phyloP scores from a whole-genome alignment of 192 early-diverging fungal genomes.

The Mortierella alpina region DNA sequence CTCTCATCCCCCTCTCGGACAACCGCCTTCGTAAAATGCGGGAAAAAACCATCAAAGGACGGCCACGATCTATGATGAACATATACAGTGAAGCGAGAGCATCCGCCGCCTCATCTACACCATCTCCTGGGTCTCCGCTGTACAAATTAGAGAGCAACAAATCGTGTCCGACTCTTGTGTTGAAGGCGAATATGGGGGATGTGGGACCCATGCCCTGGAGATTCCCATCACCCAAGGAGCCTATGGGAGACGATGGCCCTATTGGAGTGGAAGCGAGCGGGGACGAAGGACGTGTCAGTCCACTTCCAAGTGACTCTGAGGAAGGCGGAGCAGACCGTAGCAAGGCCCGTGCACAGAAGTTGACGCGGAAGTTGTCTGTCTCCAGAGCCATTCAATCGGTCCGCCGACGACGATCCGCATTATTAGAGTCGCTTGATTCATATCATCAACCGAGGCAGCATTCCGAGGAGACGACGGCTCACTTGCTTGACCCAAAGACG shows the following conservation, averaged over 20 bases:
- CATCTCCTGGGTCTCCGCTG: not conserved
- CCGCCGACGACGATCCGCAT: not conserved
- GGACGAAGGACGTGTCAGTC: too few species aligned
- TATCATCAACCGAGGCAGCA: too few species aligned
- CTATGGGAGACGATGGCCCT: too few species aligned
- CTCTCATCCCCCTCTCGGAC: slow-evolving; percentile 15
- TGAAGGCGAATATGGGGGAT: slow-evolving; percentile 6
- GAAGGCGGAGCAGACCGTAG: too few species aligned
- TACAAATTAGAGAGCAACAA: slow-evolving; percentile 15
- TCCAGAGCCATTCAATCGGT: slow-evolving; percentile 6
- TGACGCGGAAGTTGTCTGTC: not conserved
- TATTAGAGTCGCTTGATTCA: not conserved
- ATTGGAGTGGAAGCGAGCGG: too few species aligned
- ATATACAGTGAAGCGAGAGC: not conserved
- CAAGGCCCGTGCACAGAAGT: not conserved
- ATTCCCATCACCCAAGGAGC: not conserved
- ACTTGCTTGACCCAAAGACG: too few species aligned
- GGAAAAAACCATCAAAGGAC: slow-evolving; percentile 6
- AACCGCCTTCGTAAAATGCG: slow-evolving; percentile 10
- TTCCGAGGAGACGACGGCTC: too few species aligned
- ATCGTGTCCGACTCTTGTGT: slow-evolving; percentile 19
- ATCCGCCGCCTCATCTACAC: not conserved
- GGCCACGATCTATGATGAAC: slow-evolving; percentile 30
- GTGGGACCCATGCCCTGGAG: slow-evolving; percentile 10
- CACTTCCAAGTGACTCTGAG: too few species aligned